Evolutionary conservation across 805 yeast species (phyloP), one percentile per base, ranked within the genome.

Genomic region (Metschnikowia anglica): DNA sequence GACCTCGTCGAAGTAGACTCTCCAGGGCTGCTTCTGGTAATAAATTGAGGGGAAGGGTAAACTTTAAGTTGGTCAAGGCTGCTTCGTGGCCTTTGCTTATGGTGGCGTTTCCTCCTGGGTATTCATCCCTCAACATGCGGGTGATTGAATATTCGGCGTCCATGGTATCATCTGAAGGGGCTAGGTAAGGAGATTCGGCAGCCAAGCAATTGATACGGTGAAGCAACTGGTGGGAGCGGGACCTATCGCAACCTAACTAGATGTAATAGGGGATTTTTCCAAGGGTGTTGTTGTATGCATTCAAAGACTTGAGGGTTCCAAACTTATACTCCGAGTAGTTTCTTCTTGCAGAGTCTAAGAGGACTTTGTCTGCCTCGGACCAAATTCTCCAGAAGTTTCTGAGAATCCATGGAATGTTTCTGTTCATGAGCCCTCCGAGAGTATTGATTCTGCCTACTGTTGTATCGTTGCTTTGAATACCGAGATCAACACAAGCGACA

Each of bases 321-420:
- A 86, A 86, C 55, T 78, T 76, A 65, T 87, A 85, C 62, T 86
- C 95, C 55, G 87, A 73, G 64, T 85, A 86, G 56, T 83, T 88
- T 66, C 95, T 79, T 67, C 95, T 79, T 6, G 88, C 76, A 24
- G 89, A 80, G 58, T 86, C 95, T 52, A 86, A 73, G 55, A 79
- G 83, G 2, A 86, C 95, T 43, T 82, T 76, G 62, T 86, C 95
- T 40, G 83, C 83, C 63, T 86, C 95, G 62, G 87, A 86, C 95
- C 95, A 87, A 33, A 83, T 68, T 58, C 89, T 76, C 95, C 95
- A 86, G 60, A 86, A 87, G 23, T 87, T 84, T 59, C 95, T 73
- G 38, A 77, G 72, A 43, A 83, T 48, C 95, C 95, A 86, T 20
- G 88, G 83, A 47, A 78, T 81, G 59, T 85, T 85, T 56, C 95